Percentiles rank a stretch among this genome's conserved stretches.
Conservation (phyloP, 257 asterid species). For the Solanum pinnatisectum region DNA sequence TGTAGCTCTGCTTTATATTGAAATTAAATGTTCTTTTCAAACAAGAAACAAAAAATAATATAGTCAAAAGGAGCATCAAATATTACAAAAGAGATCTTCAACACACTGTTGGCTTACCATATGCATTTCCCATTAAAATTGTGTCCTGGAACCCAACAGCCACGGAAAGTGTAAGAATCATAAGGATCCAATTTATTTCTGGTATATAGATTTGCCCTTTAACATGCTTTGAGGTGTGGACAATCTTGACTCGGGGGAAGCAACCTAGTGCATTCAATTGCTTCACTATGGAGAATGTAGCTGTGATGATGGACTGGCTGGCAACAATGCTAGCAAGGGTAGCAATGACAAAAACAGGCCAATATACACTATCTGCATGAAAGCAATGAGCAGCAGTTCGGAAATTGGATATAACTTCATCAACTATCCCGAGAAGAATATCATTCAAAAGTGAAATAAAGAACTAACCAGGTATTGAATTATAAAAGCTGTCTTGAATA, state of each 20-base stretch:
- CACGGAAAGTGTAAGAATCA: slow-evolving; percentile 61
- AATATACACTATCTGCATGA: slow-evolving; percentile 40
- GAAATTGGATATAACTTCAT: background rate
- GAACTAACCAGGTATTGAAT: slow-evolving; percentile 1
- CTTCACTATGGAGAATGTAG: slow-evolving; percentile 67
- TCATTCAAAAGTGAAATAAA: background rate
- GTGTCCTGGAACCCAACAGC: slow-evolving; percentile 55
- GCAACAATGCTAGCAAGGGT: slow-evolving; percentile 64
- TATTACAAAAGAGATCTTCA: background rate
- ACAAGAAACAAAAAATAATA: background rate
- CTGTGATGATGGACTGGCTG: slow-evolving; percentile 69
- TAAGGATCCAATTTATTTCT: slow-evolving; percentile 67
- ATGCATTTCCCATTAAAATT: slow-evolving; percentile 57
- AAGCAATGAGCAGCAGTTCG: background rate
- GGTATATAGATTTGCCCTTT: slow-evolving; percentile 69
- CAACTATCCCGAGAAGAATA: background rate
- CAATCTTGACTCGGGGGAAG: slow-evolving; percentile 72
- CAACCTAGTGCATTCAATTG: slow-evolving; percentile 67
- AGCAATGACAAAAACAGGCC: slow-evolving; percentile 68
- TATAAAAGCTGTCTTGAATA: background rate
- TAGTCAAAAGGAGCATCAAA: background rate
- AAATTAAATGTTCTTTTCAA: background rate
- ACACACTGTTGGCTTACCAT: slow-evolving; percentile 33
- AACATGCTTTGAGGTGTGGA: slow-evolving; percentile 69
- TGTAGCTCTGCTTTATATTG: background rate